These are phyloP conservation scores for Spergularia marina DNA, from an alignment of 148 eudicot genomes.

Conservation along the genomic window DNA sequence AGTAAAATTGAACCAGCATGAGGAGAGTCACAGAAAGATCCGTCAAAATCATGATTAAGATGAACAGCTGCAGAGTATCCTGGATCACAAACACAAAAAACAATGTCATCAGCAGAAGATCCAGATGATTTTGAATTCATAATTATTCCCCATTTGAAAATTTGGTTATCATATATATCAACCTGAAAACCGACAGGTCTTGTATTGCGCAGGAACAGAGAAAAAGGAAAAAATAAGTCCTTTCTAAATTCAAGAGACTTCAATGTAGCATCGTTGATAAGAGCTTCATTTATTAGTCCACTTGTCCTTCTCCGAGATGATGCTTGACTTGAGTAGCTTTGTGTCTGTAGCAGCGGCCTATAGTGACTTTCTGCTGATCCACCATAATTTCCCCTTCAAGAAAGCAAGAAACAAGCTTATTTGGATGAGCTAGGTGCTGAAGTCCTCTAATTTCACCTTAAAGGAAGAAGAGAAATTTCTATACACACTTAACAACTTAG, in stretches of 20 bases:
- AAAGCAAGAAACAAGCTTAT: constrained; percentile 6
- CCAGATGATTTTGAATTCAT: neutral
- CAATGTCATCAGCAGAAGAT: neutral
- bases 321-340: constrained; percentile 35
- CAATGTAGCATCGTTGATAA: constrained; percentile 60
- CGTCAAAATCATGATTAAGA: constrained; percentile 63
- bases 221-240: constrained; percentile 58
- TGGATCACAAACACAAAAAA: constrained; percentile 32
- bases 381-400: constrained; percentile 40
- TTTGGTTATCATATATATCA: constrained; percentile 2
- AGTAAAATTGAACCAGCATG: constrained; percentile 63
- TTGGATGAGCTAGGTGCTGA: no score
- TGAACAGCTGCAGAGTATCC: constrained; percentile 77
- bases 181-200: constrained; percentile 81
- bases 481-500: no score
- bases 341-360: constrained; percentile 43
- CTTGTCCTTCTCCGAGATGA: constrained; percentile 54
- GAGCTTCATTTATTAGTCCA: constrained; percentile 61
- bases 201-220: constrained; percentile 70
- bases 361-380: constrained; percentile 32
- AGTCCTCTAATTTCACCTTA: no score
- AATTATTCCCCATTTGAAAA: neutral
- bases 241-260: constrained; percentile 56
- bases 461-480: no score
- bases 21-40: constrained; percentile 75